A percentile compares a stretch with the other conserved stretches of the same genome.
Evolutionary conservation across 164 flowering plant species (phyloP).

Genomic region (Dillenia turbinata): DNA sequence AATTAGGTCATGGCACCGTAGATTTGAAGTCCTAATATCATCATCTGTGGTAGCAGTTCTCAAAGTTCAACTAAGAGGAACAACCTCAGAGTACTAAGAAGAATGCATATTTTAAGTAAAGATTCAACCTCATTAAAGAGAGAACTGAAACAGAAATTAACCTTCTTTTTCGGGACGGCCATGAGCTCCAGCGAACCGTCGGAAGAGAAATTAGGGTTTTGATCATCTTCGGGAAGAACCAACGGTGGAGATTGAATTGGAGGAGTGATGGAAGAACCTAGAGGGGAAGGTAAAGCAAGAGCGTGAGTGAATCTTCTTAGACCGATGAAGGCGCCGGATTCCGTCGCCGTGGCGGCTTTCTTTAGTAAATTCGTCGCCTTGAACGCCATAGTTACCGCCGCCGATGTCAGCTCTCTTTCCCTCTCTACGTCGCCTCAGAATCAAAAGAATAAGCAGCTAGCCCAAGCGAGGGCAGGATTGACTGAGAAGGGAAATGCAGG

Average conservation of each 20-base stretch:
- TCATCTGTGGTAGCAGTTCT: too few relatives aligned
- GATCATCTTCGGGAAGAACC: slow-evolving; percentile 27
- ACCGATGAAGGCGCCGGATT: slow-evolving; percentile 4
- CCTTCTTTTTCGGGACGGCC: slow-evolving; percentile 87
- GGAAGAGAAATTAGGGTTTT: slow-evolving; percentile 23
- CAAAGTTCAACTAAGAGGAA: too few relatives aligned
- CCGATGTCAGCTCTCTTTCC: neutral
- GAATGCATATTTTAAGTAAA: neutral
- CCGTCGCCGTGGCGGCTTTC: slow-evolving; percentile 11
- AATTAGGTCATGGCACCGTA: too few relatives aligned
- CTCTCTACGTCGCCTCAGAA: neutral
- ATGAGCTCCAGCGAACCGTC: slow-evolving; percentile 72
- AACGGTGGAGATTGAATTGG: slow-evolving; percentile 14
- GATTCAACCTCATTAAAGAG: neutral
- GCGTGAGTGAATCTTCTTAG: slow-evolving; percentile 23
- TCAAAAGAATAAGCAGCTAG: neutral
- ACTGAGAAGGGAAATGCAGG: neutral
- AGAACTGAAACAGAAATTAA: neutral
- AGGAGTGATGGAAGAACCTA: slow-evolving; percentile 19
- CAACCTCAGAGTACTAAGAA: neutral
- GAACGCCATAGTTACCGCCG: slow-evolving; percentile 17
- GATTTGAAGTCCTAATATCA: too few relatives aligned
- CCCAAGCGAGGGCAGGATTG: neutral
- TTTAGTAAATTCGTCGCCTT: slow-evolving; percentile 12
- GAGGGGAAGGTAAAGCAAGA: slow-evolving; percentile 28